Evolutionary conservation across 257 asterid species (phyloP), one percentile per base, ranked within the genome.

Genomic region (Coffea eugenioides): DNA sequence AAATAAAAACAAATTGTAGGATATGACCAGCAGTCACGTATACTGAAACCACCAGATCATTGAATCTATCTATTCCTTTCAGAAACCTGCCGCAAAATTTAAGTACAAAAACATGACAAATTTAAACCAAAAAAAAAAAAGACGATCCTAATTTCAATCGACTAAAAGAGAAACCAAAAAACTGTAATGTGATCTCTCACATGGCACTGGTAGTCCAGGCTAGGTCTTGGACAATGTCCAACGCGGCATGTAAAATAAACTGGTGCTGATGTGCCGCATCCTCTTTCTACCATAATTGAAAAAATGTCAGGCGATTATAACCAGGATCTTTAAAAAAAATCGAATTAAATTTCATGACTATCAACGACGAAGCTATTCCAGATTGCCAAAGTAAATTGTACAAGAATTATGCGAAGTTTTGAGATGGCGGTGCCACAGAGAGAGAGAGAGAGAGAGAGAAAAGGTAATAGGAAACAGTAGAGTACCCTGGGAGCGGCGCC

Each of bases 21-120:
- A 96, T 96, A 96, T 96, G 99, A 88, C 99, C 99, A 68, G 98
- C 97, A 82, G 97, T 94, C 73, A 96, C 97, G 74, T 94, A 91
- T 10, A 96, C 97, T 5, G 98, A 94, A n/a, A 94, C 99, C 86
- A 89, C 95, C 90, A 94, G 83, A 87, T 94, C 99, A 71, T 92
- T 90, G 86, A 96, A 96, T 83, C 97, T 86, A 83, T 96, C 98
- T 8, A 93, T 88, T 77, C 87, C 82, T 84, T 90, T 96, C 61
- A 90, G 86, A 81, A 94, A 92, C 99, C 97, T 96, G 94, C 78
- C 80, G 52, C 66, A 61, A 41, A 68, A n/a, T 78, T 25, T 72
- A 39, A 39, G 43, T 39, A 39, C 43, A 39, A 39, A 39, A 39
- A 4, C 43, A 39, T 39, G 13, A 77, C 25, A 49, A 77, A 52